Evolutionary conservation across 1,284 basidiomycete species (phyloP).

Genomic region (Malassezia dermatis): DNA sequence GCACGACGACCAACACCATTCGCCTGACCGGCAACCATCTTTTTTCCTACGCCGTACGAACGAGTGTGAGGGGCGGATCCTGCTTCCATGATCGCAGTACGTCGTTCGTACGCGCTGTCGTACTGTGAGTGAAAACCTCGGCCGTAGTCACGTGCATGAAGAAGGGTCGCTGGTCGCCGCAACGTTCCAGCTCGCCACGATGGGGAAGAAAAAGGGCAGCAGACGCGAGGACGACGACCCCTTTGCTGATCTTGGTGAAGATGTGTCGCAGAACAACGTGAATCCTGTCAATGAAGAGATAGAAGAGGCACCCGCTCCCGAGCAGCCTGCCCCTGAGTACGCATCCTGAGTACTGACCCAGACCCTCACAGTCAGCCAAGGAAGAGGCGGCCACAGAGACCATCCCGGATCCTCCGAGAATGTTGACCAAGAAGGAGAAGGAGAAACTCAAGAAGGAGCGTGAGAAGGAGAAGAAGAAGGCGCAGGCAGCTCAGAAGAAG

Average conservation of each 20-base stretch:
- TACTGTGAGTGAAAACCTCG: slow-evolving; percentile 5
- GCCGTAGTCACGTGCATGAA: slow-evolving; percentile 16
- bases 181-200: slow-evolving; percentile 18
- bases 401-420: slow-evolving; percentile 13
- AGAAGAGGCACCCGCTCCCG: slow-evolving; percentile 10
- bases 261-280: slow-evolving; percentile 25
- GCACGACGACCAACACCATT: neutral
- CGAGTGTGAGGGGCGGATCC: slow-evolving; percentile 8
- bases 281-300: slow-evolving; percentile 24
- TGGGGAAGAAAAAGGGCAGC: slow-evolving; percentile 38
- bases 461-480: slow-evolving; percentile 36
- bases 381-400: slow-evolving; percentile 18
- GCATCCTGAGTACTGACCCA: neutral
- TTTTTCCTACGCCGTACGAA: slow-evolving; percentile 3
- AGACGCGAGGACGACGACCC: slow-evolving; percentile 40
- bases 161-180: neutral
- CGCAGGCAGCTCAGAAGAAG: slow-evolving; percentile 18
- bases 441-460: slow-evolving; percentile 47
- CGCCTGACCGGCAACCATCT: neutral
- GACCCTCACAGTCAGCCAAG: neutral
- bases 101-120: neutral
- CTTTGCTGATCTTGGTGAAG: slow-evolving; percentile 38
- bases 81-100: slow-evolving; percentile 8
- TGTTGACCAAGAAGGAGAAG: slow-evolving; percentile 46
- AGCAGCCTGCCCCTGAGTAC: neutral